These are phyloP conservation scores for Gossypium raimondii DNA, from an alignment of 345 rosid genomes.

Conservation along the genomic window DNA sequence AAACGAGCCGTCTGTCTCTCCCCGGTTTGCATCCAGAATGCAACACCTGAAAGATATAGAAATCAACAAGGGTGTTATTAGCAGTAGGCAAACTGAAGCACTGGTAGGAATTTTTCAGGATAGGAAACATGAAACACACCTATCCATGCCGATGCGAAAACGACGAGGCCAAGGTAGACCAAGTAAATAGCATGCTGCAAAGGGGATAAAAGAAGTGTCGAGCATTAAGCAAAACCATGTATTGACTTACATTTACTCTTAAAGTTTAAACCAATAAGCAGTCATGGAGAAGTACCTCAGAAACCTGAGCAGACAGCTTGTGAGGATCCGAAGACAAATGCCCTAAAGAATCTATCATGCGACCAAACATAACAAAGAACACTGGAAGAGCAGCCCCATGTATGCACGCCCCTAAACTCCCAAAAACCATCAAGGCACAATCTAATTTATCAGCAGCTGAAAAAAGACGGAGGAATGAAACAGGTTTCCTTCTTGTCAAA, in stretches of 20 bases:
- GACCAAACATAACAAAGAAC: slow-evolving; percentile 62
- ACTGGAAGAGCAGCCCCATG: slow-evolving; percentile 74
- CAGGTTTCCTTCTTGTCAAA: slow-evolving; percentile 22
- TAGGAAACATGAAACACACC: slow-evolving; percentile 35
- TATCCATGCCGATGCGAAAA: slow-evolving; percentile 62
- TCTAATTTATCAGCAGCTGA: slow-evolving; percentile 59
- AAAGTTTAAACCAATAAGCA: not conserved
- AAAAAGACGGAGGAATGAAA: slow-evolving; percentile 59
- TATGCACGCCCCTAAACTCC: slow-evolving; percentile 53
- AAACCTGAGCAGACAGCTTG: slow-evolving; percentile 43
- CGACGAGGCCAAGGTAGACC: slow-evolving; percentile 57
- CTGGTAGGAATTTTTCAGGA: not conserved
- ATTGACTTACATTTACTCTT: not conserved
- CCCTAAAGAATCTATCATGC: slow-evolving; percentile 68
- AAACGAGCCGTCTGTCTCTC: slow-evolving; percentile 79
- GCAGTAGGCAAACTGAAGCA: not conserved
- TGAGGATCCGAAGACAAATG: slow-evolving; percentile 49
- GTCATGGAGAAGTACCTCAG: slow-evolving; percentile 40
- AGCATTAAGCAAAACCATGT: not conserved
- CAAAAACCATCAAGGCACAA: slow-evolving; percentile 51
- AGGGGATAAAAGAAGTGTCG: slow-evolving; percentile 7
- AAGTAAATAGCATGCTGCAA: slow-evolving; percentile 62
- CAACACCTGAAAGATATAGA: slow-evolving; percentile 42
- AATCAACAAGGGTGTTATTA: not conserved
- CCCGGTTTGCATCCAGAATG: slow-evolving; percentile 82